Conservation (phyloP, 768 basidiomycete genomes). For the Mycena floridula region DNA sequence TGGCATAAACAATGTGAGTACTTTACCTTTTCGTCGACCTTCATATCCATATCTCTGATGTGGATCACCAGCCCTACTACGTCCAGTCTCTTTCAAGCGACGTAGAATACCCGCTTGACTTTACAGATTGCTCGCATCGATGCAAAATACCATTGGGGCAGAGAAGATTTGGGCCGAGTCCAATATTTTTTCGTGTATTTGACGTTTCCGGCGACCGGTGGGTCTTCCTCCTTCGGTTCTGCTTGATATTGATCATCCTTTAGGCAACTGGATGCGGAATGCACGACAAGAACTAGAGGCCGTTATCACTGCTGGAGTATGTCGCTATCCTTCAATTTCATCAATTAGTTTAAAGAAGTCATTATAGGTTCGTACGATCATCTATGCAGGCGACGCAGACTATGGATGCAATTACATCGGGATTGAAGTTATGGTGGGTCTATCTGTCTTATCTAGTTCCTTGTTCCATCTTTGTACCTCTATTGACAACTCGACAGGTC, state of each 20-base stretch:
- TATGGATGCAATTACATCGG: slow-evolving; percentile 49
- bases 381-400: slow-evolving; percentile 62
- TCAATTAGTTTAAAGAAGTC: neutral
- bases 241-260: neutral
- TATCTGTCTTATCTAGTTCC: neutral
- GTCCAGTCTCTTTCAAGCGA: no score
- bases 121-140: no score
- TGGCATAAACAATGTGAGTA: no score
- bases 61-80: no score
- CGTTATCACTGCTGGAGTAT: slow-evolving; percentile 52
- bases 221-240: neutral
- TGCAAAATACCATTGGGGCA: no score
- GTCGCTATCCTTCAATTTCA: slow-evolving; percentile 6
- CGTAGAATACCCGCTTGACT: no score
- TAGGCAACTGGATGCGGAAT: slow-evolving; percentile 56
- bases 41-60: no score
- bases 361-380: slow-evolving; percentile 32
- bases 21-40: no score
- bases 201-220: slow-evolving; percentile 42
- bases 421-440: slow-evolving; percentile 48
- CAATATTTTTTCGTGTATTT: slow-evolving; percentile 34
- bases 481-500: slow-evolving; percentile 24
- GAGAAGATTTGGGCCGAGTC: slow-evolving; percentile 35
- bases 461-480: neutral
- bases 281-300: slow-evolving; percentile 42